Base-by-base conservation (phyloP, 83 land plant genomes). In the Diphasiastrum complanatum region DNA sequence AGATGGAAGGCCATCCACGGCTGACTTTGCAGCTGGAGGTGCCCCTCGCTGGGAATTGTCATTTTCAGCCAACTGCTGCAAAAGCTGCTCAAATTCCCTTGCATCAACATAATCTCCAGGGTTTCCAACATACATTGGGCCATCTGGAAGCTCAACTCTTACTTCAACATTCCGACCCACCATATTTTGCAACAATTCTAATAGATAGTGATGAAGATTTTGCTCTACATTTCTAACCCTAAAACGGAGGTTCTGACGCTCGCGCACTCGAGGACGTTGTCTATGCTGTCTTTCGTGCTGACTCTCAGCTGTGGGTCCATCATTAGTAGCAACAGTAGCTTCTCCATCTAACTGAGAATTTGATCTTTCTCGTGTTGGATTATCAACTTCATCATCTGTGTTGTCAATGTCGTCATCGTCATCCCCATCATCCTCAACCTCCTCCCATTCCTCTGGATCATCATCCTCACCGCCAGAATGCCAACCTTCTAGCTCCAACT, bases 31-130 rank as follows among this genome's bases (percentile, higher is more conserved):
- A 4, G 85, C 85, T 19, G 85, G 81, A 12, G 82, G 85, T 1
- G 82, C 73, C 41, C 82, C 82, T 31, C 82, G 63, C 5, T 58
- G 61, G 30, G 56, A 47, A 20, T 36, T 49, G 14, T 77, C 84
- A 30, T 64, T 70, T 66, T 78, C 84, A n/a, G 78, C 78, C 45
- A 81, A 43, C 52, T 68, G 66, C 71, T 77, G 81, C 60, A 77
- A 51, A 59, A 77, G 41, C 22, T 46, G 74, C 47, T 73, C 84
- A 50, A 68, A 77, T 8, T 74, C 84, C 24, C 67, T 73, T 18
- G 76, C 76, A 29, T 80, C 83, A 2, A 80, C 67, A 33, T 80
- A 80, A 51, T 80, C 83, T 32, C 51, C 83, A 11, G 74, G 83
- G 49, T 80, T 69, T 4, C 77, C 83, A 12, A 73, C 45, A 47